A percentile compares a stretch with the other conserved stretches of the same genome.
These are phyloP conservation scores for Cyberlindnera euphorbiiphila DNA, from an alignment of 805 yeast genomes.

Conservation along the genomic window DNA sequence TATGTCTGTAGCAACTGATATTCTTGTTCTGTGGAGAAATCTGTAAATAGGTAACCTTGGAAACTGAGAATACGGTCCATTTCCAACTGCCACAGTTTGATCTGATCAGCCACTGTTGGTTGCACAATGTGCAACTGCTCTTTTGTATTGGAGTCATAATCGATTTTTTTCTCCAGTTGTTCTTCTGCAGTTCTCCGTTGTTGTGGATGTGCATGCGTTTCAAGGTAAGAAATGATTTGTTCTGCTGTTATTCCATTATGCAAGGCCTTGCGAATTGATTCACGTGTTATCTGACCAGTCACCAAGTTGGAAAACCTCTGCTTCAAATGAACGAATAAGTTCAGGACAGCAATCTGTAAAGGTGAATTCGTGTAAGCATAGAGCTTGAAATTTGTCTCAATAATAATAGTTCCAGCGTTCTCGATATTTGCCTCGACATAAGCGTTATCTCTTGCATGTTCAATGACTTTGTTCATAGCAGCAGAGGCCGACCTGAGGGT, in stretches of 20 bases:
- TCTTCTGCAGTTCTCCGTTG: slow-evolving; percentile 76
- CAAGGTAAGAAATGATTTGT: slow-evolving; percentile 84
- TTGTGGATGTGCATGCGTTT: slow-evolving; percentile 91
- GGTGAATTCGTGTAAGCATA: slow-evolving; percentile 95
- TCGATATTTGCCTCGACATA: slow-evolving; percentile 19
- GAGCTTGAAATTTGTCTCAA: slow-evolving; percentile 90
- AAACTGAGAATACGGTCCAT: slow-evolving; percentile 85
- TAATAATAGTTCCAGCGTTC: slow-evolving; percentile 66
- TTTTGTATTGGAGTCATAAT: slow-evolving; percentile 45
- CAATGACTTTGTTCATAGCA: slow-evolving; percentile 67
- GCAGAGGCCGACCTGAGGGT: slow-evolving; percentile 69
- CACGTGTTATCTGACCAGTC: slow-evolving; percentile 89
- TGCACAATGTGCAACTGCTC: slow-evolving; percentile 67
- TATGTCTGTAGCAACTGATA: slow-evolving; percentile 67
- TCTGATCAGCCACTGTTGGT: slow-evolving; percentile 96
- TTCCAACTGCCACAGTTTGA: slow-evolving; percentile 93
- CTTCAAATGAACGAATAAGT: slow-evolving; percentile 80
- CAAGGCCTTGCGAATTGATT: slow-evolving; percentile 81
- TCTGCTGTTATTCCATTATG: slow-evolving; percentile 90
- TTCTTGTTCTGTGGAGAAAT: slow-evolving; percentile 74
- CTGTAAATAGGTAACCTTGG: slow-evolving; percentile 84
- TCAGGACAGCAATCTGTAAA: slow-evolving; percentile 86
- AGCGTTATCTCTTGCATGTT: slow-evolving; percentile 28
- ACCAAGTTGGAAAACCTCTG: slow-evolving; percentile 90
- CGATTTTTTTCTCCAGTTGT: slow-evolving; percentile 59